A percentile compares a stretch with the other conserved stretches of the same genome.
Evolutionary conservation across 805 yeast species (phyloP).

Genomic region (Danielia oregonensis): DNA sequence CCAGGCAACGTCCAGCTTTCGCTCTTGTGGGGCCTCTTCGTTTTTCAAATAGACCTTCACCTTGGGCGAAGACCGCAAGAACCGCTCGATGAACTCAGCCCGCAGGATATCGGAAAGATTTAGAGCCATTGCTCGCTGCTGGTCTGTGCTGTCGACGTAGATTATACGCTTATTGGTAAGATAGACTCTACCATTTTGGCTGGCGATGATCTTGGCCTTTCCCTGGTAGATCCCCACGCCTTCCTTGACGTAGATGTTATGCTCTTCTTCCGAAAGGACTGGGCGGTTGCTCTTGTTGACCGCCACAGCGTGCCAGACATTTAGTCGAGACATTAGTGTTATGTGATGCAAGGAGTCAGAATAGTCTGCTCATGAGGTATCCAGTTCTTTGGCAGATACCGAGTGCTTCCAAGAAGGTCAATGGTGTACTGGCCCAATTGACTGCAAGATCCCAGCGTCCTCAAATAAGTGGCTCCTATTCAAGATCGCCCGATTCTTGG

Average conservation of each 20-base stretch:
- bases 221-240: constrained; percentile 73
- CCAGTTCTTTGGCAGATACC: neutral
- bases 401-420: neutral
- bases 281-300: constrained; percentile 40
- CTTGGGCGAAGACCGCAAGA: constrained; percentile 77
- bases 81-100: constrained; percentile 46
- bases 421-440: too few relatives aligned
- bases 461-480: too few relatives aligned
- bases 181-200: constrained; percentile 76
- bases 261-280: constrained; percentile 29
- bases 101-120: constrained; percentile 39
- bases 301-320: constrained; percentile 34
- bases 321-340: constrained; percentile 12
- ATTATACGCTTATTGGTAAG: constrained; percentile 71
- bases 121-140: constrained; percentile 47
- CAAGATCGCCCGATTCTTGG: too few relatives aligned
- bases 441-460: too few relatives aligned
- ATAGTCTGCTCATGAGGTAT: neutral
- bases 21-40: constrained; percentile 3
- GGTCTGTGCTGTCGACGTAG: constrained; percentile 54
- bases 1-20: constrained; percentile 48
- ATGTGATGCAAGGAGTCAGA: neutral
- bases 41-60: constrained; percentile 37
- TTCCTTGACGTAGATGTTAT: constrained; percentile 31
- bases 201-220: constrained; percentile 53